A percentile compares a stretch with the other conserved stretches of the same genome.
These are phyloP conservation scores for Brachypodium distachyon DNA, from an alignment of 202 grass and related monocot species.

Conservation along the genomic window DNA sequence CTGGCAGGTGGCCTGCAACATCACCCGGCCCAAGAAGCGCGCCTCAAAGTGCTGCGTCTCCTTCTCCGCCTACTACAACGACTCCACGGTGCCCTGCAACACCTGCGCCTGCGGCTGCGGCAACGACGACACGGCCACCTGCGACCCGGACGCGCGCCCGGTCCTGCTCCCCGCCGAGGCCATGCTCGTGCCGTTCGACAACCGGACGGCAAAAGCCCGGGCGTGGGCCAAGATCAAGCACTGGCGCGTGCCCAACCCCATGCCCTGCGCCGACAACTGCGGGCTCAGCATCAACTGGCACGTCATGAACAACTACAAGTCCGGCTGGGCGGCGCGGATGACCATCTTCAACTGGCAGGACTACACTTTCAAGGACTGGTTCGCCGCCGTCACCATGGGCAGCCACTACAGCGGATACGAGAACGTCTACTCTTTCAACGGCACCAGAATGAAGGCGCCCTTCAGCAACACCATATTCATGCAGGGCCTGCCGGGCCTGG, in stretches of 20 bases:
- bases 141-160: constrained; percentile 39
- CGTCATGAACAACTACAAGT: constrained; percentile 77
- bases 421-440: constrained; percentile 96
- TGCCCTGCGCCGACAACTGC: constrained; percentile 67
- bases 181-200: constrained; percentile 61
- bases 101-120: constrained; percentile 74
- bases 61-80: constrained; percentile 83
- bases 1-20: constrained; percentile 94
- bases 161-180: constrained; percentile 68
- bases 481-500: constrained; percentile 53
- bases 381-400: constrained; percentile 61
- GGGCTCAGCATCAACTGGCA: constrained; percentile 96
- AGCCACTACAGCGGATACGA: constrained; percentile 50
- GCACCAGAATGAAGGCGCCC: constrained; percentile 32
- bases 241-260: constrained; percentile 32
- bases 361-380: constrained; percentile 91
- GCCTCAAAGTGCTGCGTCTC: constrained; percentile 75
- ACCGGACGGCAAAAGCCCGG: constrained; percentile 68
- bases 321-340: constrained; percentile 68
- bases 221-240: constrained; percentile 93
- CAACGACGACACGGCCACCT: constrained; percentile 31
- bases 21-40: constrained; percentile 52
- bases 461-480: constrained; percentile 73
- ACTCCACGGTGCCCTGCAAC: constrained; percentile 70
- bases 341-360: constrained; percentile 93